Conservation (phyloP, 352 stramenopile species). For the Halophytophthora polymorphica region DNA sequence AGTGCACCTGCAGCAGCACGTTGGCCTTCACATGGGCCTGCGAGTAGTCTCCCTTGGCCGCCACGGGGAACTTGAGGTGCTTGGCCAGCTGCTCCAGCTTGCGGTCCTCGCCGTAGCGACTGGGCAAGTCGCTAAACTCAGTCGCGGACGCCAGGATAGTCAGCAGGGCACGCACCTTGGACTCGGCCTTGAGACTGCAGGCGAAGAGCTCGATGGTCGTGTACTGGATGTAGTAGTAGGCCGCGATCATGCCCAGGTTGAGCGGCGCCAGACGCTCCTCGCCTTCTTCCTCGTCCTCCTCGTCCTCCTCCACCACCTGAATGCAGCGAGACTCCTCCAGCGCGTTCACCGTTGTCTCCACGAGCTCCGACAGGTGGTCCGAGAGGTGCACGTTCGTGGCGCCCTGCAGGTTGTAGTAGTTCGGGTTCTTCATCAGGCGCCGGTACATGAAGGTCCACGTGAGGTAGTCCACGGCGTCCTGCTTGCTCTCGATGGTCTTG, state of each 20-base stretch:
- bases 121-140: conserved; percentile 95
- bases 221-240: conserved; percentile 99
- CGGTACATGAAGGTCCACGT: conserved; percentile 99
- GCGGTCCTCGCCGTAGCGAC: conserved; percentile 93
- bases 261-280: conserved; percentile 92
- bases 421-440: conserved; percentile 98
- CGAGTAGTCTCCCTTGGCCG: conserved; percentile 84
- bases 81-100: conserved; percentile 92
- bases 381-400: conserved; percentile 92
- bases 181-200: conserved; percentile 95
- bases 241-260: conserved; percentile 99
- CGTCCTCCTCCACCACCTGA: conserved; percentile 91
- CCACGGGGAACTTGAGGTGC: conserved; percentile 91
- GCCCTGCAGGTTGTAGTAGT: conserved; percentile 99
- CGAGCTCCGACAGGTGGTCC: conserved; percentile 98
- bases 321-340: conserved; percentile 97
- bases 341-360: conserved; percentile 96
- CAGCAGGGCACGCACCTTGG: conserved; percentile 95
- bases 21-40: conserved; percentile 96
- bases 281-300: conserved; percentile 72
- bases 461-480: conserved; percentile 99
- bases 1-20: conserved; percentile 97
- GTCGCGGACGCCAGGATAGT: conserved; percentile 96
- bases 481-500: conserved; percentile 98
- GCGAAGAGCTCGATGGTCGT: conserved; percentile 99